Conservation (phyloP, 495 filamentous ascomycete genomes). For the Hypoxylon crocopeplum region DNA sequence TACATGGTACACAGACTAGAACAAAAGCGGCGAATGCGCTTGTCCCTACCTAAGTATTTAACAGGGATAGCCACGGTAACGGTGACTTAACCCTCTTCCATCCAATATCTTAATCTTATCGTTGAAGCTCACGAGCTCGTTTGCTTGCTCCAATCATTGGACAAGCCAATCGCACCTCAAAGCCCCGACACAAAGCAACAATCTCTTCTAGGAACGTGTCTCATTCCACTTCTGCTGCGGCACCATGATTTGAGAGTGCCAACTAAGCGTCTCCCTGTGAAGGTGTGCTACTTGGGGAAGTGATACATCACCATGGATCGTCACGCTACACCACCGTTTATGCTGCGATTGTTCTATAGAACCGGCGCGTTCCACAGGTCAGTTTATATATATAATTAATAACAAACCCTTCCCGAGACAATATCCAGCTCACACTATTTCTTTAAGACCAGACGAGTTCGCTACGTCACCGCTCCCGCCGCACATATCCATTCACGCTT, state of each 20-base stretch:
- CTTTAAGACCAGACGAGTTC: conserved; percentile 71
- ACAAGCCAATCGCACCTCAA: neutral
- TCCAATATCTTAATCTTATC: conserved; percentile 15
- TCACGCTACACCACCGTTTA: conserved; percentile 77
- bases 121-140: conserved; percentile 28
- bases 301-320: conserved; percentile 62
- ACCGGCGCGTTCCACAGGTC: conserved; percentile 75
- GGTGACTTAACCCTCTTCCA: neutral
- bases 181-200: conserved; percentile 4
- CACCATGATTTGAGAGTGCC: conserved; percentile 26
- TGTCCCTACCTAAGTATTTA: no score
- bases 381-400: neutral
- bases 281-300: conserved; percentile 26
- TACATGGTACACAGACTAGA: no score
- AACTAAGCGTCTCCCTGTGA: conserved; percentile 12
- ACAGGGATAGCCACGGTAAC: neutral
- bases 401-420: neutral
- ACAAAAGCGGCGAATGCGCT: no score
- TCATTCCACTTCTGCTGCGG: neutral
- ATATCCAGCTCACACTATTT: neutral
- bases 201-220: neutral
- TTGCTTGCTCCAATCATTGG: conserved; percentile 6
- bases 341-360: conserved; percentile 89
- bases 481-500: conserved; percentile 86
- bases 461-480: conserved; percentile 61